Evolutionary conservation across 805 yeast genomes (phyloP).

Genomic region (Yamadazyma olivae): DNA sequence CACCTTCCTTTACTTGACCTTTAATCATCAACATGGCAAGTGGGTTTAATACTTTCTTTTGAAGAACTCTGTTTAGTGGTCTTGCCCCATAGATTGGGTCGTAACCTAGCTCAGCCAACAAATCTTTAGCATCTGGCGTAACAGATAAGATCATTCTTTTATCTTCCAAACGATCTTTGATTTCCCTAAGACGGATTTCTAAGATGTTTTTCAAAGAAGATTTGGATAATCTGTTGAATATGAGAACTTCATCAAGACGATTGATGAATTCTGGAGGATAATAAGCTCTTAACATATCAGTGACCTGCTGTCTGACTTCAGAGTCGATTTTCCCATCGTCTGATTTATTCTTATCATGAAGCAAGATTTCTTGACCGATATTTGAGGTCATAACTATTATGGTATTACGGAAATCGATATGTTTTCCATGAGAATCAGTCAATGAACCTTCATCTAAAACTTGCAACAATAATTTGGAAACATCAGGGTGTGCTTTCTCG

Average conservation of each 20-base stretch:
- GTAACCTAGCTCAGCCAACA: slow-evolving; percentile 84
- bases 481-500: slow-evolving; percentile 95
- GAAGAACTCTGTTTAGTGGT: slow-evolving; percentile 88
- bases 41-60: slow-evolving; percentile 81
- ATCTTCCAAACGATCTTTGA: slow-evolving; percentile 72
- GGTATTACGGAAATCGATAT: slow-evolving; percentile 91
- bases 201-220: slow-evolving; percentile 73
- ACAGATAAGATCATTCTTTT: slow-evolving; percentile 67
- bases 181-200: slow-evolving; percentile 78
- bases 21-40: slow-evolving; percentile 76
- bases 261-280: slow-evolving; percentile 96
- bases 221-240: slow-evolving; percentile 86
- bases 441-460: slow-evolving; percentile 93
- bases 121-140: slow-evolving; percentile 62
- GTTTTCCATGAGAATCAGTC: slow-evolving; percentile 93
- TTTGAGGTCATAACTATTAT: slow-evolving; percentile 96
- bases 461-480: slow-evolving; percentile 85
- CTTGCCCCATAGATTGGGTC: slow-evolving; percentile 94
- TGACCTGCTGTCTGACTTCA: slow-evolving; percentile 53
- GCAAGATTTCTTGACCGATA: slow-evolving; percentile 87
- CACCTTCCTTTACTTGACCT: slow-evolving; percentile 61
- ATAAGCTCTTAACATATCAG: slow-evolving; percentile 62
- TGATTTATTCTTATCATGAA: slow-evolving; percentile 58
- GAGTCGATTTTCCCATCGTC: slow-evolving; percentile 60
- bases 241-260: slow-evolving; percentile 89